Conservation (phyloP, 305 asterid species). For the Solanum hybrid region DNA sequence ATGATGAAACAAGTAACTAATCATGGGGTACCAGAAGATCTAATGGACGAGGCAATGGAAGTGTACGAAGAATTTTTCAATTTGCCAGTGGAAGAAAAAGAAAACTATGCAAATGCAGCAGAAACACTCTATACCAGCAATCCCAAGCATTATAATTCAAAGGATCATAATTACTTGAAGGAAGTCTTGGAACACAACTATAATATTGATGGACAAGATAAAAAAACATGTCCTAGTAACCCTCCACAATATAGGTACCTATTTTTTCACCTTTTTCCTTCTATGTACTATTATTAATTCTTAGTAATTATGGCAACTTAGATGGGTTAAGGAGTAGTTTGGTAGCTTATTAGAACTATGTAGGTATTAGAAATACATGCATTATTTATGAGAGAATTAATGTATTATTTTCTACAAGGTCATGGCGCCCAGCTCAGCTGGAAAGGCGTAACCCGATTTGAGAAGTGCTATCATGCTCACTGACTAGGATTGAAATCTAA, state of each 20-base stretch:
- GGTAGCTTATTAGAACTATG: not conserved
- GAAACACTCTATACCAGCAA: not conserved
- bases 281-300: not conserved
- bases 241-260: slow-evolving; percentile 21
- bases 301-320: not conserved
- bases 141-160: not conserved
- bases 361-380: not conserved
- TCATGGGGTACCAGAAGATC: slow-evolving; percentile 18
- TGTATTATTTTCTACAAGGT: not conserved
- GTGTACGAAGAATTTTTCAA: slow-evolving; percentile 17
- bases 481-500: not conserved
- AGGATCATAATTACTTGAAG: slow-evolving; percentile 22
- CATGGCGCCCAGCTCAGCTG: not conserved
- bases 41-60: slow-evolving; percentile 13
- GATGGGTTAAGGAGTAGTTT: not conserved
- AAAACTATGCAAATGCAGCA: slow-evolving; percentile 5
- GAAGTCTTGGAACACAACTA: slow-evolving; percentile 18
- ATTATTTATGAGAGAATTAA: not conserved
- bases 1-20: slow-evolving; percentile 10
- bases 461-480: not conserved
- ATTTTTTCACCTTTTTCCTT: not conserved
- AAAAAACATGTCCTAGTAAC: slow-evolving; percentile 17
- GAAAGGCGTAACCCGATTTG: not conserved
- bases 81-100: slow-evolving; percentile 20
- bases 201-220: slow-evolving; percentile 12